Base-by-base conservation (phyloP, 1,284 basidiomycete species). In the Ceratobasidium sp. region DNA sequence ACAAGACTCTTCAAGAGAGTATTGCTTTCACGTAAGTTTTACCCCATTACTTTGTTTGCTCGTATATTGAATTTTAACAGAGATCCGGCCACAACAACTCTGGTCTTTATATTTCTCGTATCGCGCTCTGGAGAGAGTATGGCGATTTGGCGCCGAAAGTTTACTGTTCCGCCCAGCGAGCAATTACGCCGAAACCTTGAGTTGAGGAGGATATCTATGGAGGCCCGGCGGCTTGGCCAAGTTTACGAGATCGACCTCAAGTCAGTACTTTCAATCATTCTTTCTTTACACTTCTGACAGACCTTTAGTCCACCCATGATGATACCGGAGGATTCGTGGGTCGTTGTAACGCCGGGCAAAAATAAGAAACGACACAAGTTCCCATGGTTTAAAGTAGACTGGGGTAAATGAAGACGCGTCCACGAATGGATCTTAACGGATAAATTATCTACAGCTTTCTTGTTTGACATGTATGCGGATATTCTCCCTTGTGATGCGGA, bases 21-120 rank as follows among this genome's bases (percentile, higher is more conserved):
- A 72, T 72, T 52, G 72, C 72, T 22, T 57, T 58, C 15, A 72
- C 68, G 72, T 72, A 43, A 15, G 72, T 69, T 22, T 20, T 13
- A 7, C 22, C 29, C 3, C 31, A 32, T 4, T 58, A 12, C 13
- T 32, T 5, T 69, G 13, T 47, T 1, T 27, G 12, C 10, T 49
- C 5, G 2, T 40, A 3, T 27, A 25, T 32, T 27, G 13, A 29
- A 34, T 10, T 62, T 20, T 69, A 35, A 22, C 42, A 72, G 72
- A 25, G 72, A 72, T 32, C 72, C 72, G 2, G 40, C 55, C 13
- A 71, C 57, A n/a, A 72, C 72, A 22, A 70, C 68, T 10, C 58
- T 72, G 20, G 68, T 72, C 32, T 72, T 72, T 55, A 71, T 71
- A 17, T 72, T 72, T 34, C 40, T 72, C 20, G 50, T 72, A 13